Evolutionary conservation across 2,329 filamentous ascomycete genomes (phyloP), one percentile per base, ranked within the genome.

Genomic region (Exophiala viscosa): DNA sequence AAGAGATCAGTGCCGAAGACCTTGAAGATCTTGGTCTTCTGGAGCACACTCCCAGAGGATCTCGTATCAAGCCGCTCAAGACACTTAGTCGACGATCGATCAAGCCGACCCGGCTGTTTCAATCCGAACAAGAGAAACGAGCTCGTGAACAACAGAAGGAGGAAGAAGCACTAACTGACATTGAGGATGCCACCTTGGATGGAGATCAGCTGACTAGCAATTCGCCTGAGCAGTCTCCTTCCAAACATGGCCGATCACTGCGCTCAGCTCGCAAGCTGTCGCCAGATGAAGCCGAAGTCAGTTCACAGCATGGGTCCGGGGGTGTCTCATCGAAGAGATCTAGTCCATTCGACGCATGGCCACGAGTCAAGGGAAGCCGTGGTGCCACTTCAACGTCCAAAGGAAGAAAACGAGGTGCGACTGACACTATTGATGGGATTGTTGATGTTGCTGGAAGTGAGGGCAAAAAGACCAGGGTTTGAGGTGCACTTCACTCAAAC

Each of bases 71-170:
- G 35, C 61, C 57, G n/a, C 52, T 69, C 32, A 76, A 76, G 18
- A 79, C 76, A 10, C 66, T 85, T 41, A 82, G 78, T 32, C 79
- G 81, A 59, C 79, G 79, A 9, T 73, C 75, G 1, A 76, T 84
- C 66, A 80, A 80, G 61, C 82, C 82, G 3, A 80, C 80, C 44
- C 70, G 81, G n/a, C 74, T 85, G 2, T 85, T 83, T 67, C 73
- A 78, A 14, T 73, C 68, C 23, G 69, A 74, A 50, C 70, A 73
- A 44, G 67, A 76, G 55, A 66, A 69, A 43, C 67, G 62, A 8
- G 66, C 69, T 45, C 68, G 69, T 18, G 68, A 72, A 49, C 62
- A 65, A n/a, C 64, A 67, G 15, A 68, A 69, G 23, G 76, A 79
- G 50, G 75, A 78, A 62, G 80, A 82, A 66, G 77, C 75, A 1